Evolutionary conservation across 768 basidiomycete species (phyloP).

Genomic region (Collybia sordida): DNA sequence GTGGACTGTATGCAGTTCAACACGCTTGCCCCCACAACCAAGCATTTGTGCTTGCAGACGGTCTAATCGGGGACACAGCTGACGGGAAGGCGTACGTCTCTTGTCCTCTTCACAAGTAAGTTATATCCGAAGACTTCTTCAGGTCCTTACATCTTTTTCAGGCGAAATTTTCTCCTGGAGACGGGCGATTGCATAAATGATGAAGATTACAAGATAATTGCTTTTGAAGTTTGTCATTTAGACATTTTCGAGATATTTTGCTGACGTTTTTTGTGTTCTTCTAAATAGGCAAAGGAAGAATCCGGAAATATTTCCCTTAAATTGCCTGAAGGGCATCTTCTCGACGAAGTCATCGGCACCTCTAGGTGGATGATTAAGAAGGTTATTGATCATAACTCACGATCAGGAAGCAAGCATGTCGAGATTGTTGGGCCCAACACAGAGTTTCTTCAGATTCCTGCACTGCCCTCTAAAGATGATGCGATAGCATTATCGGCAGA

Average conservation of each 20-base stretch:
- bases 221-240: background rate
- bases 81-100: constrained; percentile 46
- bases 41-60: constrained; percentile 71
- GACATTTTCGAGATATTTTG: background rate
- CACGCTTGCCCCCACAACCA: constrained; percentile 57
- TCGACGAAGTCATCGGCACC: constrained; percentile 1
- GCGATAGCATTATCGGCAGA: no score
- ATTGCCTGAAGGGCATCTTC: background rate
- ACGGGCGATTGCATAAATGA: constrained; percentile 3
- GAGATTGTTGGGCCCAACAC: constrained; percentile 1
- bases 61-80: constrained; percentile 64
- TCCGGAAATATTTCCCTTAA: background rate
- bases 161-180: constrained; percentile 1
- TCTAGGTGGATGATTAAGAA: constrained; percentile 2
- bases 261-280: background rate
- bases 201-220: constrained; percentile 1
- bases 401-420: background rate
- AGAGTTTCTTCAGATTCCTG: background rate
- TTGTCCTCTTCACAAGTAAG: constrained; percentile 64
- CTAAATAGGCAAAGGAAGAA: background rate
- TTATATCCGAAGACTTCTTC: background rate
- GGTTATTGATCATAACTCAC: background rate
- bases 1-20: constrained; percentile 65
- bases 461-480: no score
- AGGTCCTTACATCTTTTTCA: background rate